These are phyloP conservation scores for Candida wancherniae DNA, from an alignment of 805 yeast genomes.

Conservation along the genomic window DNA sequence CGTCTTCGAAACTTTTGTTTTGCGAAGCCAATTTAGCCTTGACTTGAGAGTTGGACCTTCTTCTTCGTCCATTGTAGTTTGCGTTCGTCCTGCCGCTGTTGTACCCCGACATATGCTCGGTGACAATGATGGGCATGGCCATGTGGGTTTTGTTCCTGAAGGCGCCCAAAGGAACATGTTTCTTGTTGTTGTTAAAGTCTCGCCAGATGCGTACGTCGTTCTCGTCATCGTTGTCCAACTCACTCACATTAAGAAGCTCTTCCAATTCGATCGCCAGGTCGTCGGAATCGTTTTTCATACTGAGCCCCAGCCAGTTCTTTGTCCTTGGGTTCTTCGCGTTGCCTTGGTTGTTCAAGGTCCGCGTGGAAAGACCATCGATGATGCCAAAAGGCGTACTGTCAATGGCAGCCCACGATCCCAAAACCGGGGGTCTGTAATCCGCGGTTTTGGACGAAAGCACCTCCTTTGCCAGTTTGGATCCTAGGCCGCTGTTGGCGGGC, in stretches of 20 bases:
- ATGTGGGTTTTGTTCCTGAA: slow-evolving; percentile 63
- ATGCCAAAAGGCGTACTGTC: slow-evolving; percentile 82
- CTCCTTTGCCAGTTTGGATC: slow-evolving; percentile 85
- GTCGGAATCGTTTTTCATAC: slow-evolving; percentile 19
- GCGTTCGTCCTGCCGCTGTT: slow-evolving; percentile 24
- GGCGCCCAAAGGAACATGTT: slow-evolving; percentile 76
- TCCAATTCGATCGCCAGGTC: slow-evolving; percentile 52
- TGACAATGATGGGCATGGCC: slow-evolving; percentile 21
- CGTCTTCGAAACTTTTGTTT: no score
- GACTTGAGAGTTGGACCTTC: slow-evolving; percentile 12
- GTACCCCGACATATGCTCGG: slow-evolving; percentile 24
- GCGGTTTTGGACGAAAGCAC: slow-evolving; percentile 83
- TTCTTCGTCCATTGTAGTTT: slow-evolving; percentile 18
- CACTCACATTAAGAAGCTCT: slow-evolving; percentile 84
- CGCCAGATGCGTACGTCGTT: slow-evolving; percentile 48
- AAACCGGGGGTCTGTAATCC: slow-evolving; percentile 83
- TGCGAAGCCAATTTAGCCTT: slow-evolving; percentile 12
- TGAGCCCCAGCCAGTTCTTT: slow-evolving; percentile 21
- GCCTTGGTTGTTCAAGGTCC: slow-evolving; percentile 50
- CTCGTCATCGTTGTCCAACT: slow-evolving; percentile 68
- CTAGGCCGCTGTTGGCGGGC: slow-evolving; percentile 45
- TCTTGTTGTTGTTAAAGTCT: slow-evolving; percentile 41
- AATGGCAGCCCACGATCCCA: slow-evolving; percentile 88
- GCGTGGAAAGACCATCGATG: slow-evolving; percentile 89
- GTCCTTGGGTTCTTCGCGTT: slow-evolving; percentile 11